Evolutionary conservation across 1,139 yeast genomes (phyloP), one percentile per base, ranked within the genome.

Genomic region (Suhomyces terraborum): DNA sequence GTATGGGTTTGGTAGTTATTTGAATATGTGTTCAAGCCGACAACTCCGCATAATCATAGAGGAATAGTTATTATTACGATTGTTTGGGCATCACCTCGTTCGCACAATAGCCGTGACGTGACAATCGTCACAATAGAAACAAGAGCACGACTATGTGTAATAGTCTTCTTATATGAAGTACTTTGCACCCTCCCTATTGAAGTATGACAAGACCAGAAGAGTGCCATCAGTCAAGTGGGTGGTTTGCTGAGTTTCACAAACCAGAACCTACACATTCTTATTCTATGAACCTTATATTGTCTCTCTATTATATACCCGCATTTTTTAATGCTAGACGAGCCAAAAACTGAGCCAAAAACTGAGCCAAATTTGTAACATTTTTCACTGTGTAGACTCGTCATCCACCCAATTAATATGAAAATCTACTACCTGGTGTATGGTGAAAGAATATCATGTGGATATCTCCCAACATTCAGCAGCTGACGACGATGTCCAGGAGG

Each of bases 381-480:
- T 27, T 30, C 22, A 17, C 19, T 27, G 32, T 21, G 25, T 35
- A 22, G 31, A 23, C 16, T 13, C 9, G 32, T 18, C 25, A 20
- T 13, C 24, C 17, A 12, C 24, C 20, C 24, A 10, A 17, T 9
- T 24, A 24, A 24, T 24, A 24, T 16, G 13, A 16, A 24, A 24
- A 24, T 12, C 13, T 24, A 7, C 18, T 22, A 34, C 13, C 36
- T 25, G 9, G 36, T 23, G 25, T 34, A 34, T 6, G 36, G 36
- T 13, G 36, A 50, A 8, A 54, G 47, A n/a, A 52, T 52, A 37
- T 54, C 56, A 30, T 51, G 58, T 8, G 56, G 58, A 30, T 49
- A 52, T 25, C 56, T 32, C 7, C 56, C 55, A 29, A 48, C 50
- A 36, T 49, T 50, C 49, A 45, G 52, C 47, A 41, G 49, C 13